Conservation (phyloP, 108 stramenopile genomes). For the Mayamaea pseudoterrestris region DNA sequence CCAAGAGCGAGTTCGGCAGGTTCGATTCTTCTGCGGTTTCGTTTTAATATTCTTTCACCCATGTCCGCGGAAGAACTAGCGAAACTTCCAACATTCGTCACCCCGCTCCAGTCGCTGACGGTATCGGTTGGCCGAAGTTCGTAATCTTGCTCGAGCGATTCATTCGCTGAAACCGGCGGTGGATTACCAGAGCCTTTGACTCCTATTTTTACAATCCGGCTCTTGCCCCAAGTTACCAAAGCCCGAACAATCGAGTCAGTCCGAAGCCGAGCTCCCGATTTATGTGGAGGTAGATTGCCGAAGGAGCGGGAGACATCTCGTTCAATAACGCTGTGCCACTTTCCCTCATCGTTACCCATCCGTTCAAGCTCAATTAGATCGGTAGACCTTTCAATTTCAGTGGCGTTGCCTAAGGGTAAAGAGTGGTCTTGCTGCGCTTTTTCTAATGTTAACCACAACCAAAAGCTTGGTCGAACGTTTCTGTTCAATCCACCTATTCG, state of each 20-base stretch:
- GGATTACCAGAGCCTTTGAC: constrained; percentile 37
- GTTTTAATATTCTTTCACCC: neutral
- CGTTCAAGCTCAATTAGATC: constrained; percentile 28
- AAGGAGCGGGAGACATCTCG: constrained; percentile 71
- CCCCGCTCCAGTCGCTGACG: constrained; percentile 79
- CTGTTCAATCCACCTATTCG: constrained; percentile 64
- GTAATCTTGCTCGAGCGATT: neutral
- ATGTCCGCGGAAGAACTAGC: neutral
- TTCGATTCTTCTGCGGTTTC: too few relatives aligned
- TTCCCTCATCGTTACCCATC: constrained; percentile 39
- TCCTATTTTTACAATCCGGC: constrained; percentile 50
- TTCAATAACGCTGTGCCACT: constrained; percentile 74
- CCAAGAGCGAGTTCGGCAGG: constrained; percentile 46
- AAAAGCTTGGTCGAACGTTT: constrained; percentile 69
- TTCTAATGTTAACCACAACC: constrained; percentile 74
- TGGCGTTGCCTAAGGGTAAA: neutral
- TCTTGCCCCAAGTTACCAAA: constrained; percentile 70
- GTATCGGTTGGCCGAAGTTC: constrained; percentile 49
- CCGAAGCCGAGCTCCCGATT: constrained; percentile 51
- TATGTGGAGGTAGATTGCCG: constrained; percentile 85
- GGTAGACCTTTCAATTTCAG: neutral
- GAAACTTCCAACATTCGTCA: constrained; percentile 52
- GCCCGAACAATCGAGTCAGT: constrained; percentile 78
- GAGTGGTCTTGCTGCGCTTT: constrained; percentile 8
- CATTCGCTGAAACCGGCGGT: constrained; percentile 1